A percentile compares a stretch with the other conserved stretches of the same genome.
phyloP scores from a whole-genome alignment of 495 filamentous ascomycete species.

The Margaritispora aquatica region DNA sequence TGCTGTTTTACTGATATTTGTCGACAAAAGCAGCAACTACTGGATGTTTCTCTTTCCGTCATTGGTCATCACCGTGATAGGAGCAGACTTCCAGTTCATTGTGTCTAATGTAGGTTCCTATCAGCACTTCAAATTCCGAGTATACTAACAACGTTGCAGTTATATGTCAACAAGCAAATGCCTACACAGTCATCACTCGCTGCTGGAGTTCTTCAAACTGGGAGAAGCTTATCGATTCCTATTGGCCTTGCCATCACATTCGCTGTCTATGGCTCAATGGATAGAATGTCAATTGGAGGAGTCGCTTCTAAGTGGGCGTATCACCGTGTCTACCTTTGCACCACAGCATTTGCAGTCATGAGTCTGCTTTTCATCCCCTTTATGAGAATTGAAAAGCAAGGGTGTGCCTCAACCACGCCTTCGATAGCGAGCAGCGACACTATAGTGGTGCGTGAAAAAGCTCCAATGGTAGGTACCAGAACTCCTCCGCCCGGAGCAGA shows the following conservation, averaged over 20 bases:
- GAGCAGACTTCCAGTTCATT: conserved; percentile 35
- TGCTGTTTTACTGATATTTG: conserved; percentile 29
- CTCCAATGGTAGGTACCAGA: too few relatives aligned
- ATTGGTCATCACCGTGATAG: conserved; percentile 29
- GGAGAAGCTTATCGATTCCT: conserved; percentile 29
- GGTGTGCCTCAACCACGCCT: neutral
- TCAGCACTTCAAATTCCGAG: conserved; percentile 13
- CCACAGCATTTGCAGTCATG: conserved; percentile 25
- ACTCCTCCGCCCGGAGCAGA: neutral
- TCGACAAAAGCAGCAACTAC: conserved; percentile 29
- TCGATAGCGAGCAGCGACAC: neutral
- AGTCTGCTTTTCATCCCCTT: conserved; percentile 29
- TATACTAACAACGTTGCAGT: conserved; percentile 24
- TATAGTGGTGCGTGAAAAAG: neutral
- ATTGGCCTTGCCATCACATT: conserved; percentile 32
- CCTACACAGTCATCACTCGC: conserved; percentile 29
- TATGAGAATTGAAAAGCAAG: conserved; percentile 29
- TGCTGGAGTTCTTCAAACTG: conserved; percentile 32
- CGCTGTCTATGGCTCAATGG: conserved; percentile 28
- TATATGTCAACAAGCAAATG: conserved; percentile 22
- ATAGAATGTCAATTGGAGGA: conserved; percentile 13
- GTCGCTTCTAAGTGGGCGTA: conserved; percentile 26
- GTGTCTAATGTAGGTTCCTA: conserved; percentile 29
- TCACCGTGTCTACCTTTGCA: conserved; percentile 30
- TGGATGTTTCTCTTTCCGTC: conserved; percentile 31